Evolutionary conservation across 345 rosid species (phyloP).

Genomic region (Eucalyptus fibrosa): DNA sequence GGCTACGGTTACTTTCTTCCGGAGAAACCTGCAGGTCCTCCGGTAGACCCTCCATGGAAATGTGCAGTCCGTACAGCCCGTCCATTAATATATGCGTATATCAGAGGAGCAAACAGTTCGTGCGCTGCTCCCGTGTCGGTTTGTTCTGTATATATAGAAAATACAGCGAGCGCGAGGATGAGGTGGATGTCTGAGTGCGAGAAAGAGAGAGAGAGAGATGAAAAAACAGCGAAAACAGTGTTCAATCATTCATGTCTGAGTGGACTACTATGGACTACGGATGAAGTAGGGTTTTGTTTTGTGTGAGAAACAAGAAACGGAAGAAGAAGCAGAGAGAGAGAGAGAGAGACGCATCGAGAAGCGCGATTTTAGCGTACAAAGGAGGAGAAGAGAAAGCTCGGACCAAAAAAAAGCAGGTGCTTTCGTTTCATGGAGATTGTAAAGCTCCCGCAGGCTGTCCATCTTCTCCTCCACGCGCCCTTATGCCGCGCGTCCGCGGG

Average conservation of each 20-base stretch:
- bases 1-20: neutral
- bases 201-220: neutral
- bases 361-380: slow-evolving; percentile 21
- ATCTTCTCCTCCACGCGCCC: neutral
- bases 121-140: neutral
- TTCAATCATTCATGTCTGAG: neutral
- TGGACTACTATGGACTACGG: neutral
- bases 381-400: slow-evolving; percentile 4
- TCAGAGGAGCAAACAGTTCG: neutral
- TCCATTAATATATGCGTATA: slow-evolving; percentile 7
- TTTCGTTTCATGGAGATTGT: neutral
- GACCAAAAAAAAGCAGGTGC: neutral
- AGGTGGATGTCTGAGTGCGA: neutral
- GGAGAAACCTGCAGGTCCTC: neutral
- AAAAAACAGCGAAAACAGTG: neutral
- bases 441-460: neutral
- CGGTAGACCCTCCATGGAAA: neutral
- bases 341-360: neutral
- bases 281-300: neutral
- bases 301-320: neutral
- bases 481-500: neutral
- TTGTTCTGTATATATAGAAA: neutral
- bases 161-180: neutral
- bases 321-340: neutral
- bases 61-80: slow-evolving; percentile 11